Conservation (phyloP, 2,329 filamentous ascomycete genomes). For the Harringtonia aguacate region DNA sequence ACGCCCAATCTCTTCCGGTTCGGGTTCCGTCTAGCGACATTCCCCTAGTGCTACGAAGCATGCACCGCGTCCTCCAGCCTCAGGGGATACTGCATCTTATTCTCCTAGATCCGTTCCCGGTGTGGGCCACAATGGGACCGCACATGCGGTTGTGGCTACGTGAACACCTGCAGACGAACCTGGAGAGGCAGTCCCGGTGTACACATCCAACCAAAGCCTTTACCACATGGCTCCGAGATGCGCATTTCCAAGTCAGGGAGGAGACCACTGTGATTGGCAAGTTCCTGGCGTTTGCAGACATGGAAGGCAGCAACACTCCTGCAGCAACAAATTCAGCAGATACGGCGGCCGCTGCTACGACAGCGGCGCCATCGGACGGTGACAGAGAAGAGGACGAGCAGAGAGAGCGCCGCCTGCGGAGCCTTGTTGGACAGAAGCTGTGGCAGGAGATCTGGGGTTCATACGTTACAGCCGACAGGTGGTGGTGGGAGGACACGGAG, state of each 20-base stretch:
- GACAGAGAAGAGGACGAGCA: not conserved
- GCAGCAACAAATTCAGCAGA: not conserved
- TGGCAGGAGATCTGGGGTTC: constrained; percentile 52
- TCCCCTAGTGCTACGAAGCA: constrained; percentile 42
- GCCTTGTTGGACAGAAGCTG: constrained; percentile 42
- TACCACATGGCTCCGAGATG: constrained; percentile 47
- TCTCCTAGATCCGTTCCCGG: constrained; percentile 52
- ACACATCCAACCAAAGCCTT: constrained; percentile 48
- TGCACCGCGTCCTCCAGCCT: constrained; percentile 43
- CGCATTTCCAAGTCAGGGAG: constrained; percentile 35
- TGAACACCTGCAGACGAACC: constrained; percentile 45
- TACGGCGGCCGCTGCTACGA: not conserved
- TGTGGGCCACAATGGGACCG: constrained; percentile 43
- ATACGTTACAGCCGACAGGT: constrained; percentile 35
- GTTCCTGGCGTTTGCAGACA: constrained; percentile 32
- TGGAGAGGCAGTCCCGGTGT: constrained; percentile 49
- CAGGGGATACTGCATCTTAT: constrained; percentile 47
- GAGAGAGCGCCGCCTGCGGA: constrained; percentile 29
- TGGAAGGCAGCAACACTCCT: not conserved
- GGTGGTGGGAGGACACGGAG: constrained; percentile 52
- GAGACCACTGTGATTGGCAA: constrained; percentile 36
- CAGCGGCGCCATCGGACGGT: not conserved
- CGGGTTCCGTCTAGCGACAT: constrained; percentile 46
- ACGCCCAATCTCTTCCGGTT: constrained; percentile 45
- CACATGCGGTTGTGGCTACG: constrained; percentile 51